These are phyloP conservation scores for Pseudocercospora musae DNA, from an alignment of 2,329 filamentous ascomycete genomes.

Conservation along the genomic window DNA sequence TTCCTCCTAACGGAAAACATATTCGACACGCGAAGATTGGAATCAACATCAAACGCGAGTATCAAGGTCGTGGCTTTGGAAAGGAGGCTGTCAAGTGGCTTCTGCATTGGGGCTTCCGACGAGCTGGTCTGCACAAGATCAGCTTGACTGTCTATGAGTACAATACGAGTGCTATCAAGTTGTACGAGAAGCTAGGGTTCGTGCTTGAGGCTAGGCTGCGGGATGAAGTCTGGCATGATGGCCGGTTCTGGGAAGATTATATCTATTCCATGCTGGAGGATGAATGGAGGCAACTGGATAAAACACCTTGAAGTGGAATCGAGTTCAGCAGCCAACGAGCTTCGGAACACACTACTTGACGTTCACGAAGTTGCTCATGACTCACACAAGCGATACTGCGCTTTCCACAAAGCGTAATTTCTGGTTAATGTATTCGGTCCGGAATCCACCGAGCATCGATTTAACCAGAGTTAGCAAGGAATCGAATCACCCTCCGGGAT, in stretches of 20 bases:
- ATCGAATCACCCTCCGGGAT: background rate
- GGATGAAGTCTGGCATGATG: conserved; percentile 43
- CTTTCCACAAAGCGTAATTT: background rate
- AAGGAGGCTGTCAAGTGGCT: conserved; percentile 47
- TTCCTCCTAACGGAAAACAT: background rate
- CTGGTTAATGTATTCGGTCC: background rate
- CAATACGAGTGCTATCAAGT: conserved; percentile 40
- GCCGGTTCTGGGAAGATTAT: conserved; percentile 35
- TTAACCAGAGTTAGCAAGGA: background rate
- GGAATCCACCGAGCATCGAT: background rate
- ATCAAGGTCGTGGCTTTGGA: conserved; percentile 44
- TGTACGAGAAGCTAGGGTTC: conserved; percentile 48
- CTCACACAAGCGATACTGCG: background rate
- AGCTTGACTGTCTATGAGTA: conserved; percentile 39
- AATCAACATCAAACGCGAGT: conserved; percentile 10
- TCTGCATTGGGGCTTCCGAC: conserved; percentile 45
- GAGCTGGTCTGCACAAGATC: conserved; percentile 44
- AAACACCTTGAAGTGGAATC: background rate
- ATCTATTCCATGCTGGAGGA: conserved; percentile 38
- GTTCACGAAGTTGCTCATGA: background rate
- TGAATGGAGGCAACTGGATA: conserved; percentile 24
- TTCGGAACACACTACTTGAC: no score
- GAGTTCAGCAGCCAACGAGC: background rate
- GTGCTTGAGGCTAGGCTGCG: conserved; percentile 42
- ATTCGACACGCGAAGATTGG: background rate